Percentiles rank a stretch among this genome's conserved stretches.
Conservation (phyloP, 306 rosid species). For the Vigna angularis region DNA sequence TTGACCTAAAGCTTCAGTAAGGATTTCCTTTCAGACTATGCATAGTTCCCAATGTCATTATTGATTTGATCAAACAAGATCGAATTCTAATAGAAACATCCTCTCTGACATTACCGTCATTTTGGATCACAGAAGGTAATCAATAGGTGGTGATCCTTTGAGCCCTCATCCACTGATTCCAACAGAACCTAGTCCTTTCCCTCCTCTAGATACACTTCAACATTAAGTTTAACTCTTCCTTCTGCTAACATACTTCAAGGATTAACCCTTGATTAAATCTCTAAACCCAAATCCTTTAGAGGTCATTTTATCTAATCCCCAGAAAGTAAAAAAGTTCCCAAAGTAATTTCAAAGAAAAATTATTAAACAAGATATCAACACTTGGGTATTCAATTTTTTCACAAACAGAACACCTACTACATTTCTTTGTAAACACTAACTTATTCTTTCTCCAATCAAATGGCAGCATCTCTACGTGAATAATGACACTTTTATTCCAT, state of each 20-base stretch:
- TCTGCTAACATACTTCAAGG: neutral
- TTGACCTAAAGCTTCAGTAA: neutral
- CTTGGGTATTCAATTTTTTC: neutral
- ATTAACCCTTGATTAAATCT: neutral
- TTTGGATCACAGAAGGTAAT: constrained; percentile 24
- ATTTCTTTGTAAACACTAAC: constrained; percentile 12
- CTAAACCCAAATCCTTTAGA: constrained; percentile 3
- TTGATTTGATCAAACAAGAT: constrained; percentile 22
- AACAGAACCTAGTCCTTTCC: neutral
- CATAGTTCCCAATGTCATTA: constrained; percentile 2
- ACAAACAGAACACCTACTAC: neutral
- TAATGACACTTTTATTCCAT: constrained; percentile 1
- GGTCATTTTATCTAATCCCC: constrained; percentile 25
- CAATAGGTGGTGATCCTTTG: constrained; percentile 2
- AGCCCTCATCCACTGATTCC: neutral
- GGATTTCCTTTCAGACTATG: constrained; percentile 6
- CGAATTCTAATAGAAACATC: constrained; percentile 25
- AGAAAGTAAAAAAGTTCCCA: neutral
- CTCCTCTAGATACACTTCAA: neutral
- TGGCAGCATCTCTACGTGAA: neutral
- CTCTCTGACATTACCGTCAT: constrained; percentile 10
- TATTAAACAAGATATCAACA: constrained; percentile 9
- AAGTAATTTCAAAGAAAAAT: constrained; percentile 4
- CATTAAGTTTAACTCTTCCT: constrained; percentile 7
- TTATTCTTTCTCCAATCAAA: constrained; percentile 21